A percentile compares a stretch with the other conserved stretches of the same genome.
These are phyloP conservation scores for Xylaria sp. DNA, from an alignment of 2,329 filamentous ascomycete genomes.

Conservation along the genomic window DNA sequence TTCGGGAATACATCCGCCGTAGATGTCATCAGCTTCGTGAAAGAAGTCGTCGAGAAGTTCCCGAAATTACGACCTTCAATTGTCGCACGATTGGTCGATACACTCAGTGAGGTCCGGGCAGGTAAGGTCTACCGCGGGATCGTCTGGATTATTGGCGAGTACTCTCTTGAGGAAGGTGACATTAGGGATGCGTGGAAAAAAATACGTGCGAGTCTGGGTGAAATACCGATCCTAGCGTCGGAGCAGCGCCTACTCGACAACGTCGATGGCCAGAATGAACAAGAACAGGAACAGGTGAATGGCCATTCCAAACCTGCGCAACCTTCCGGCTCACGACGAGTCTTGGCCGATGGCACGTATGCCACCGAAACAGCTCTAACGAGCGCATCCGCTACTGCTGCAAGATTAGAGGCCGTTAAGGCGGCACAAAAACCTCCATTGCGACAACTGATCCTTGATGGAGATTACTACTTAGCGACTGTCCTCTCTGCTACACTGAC, in stretches of 20 bases:
- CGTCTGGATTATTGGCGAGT: constrained; percentile 97
- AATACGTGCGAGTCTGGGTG: constrained; percentile 91
- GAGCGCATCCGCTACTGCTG: constrained; percentile 87
- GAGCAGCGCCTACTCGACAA: constrained; percentile 93
- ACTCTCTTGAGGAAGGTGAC: constrained; percentile 91
- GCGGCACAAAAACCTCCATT: constrained; percentile 95
- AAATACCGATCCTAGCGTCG: constrained; percentile 95
- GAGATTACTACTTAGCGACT: constrained; percentile 94
- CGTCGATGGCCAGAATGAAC: constrained; percentile 75
- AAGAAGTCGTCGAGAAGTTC: constrained; percentile 99
- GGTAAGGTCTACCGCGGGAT: constrained; percentile 98
- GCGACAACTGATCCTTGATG: constrained; percentile 93
- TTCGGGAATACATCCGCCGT: constrained; percentile 97
- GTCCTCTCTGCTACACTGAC: constrained; percentile 96
- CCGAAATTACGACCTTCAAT: constrained; percentile 88
- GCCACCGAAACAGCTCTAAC: constrained; percentile 96
- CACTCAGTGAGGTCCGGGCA: constrained; percentile 90
- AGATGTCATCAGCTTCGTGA: constrained; percentile 98
- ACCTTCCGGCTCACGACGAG: constrained; percentile 86
- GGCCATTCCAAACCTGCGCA: constrained; percentile 80
- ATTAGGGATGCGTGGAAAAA: constrained; percentile 97
- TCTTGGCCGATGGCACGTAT: constrained; percentile 96
- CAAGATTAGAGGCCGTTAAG: constrained; percentile 95
- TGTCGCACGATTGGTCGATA: constrained; percentile 87
- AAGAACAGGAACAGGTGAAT: constrained; percentile 74